Percentiles rank a stretch among this genome's conserved stretches.
These are phyloP conservation scores for Boletus insuetus DNA, from an alignment of 768 basidiomycete genomes.

Conservation along the genomic window DNA sequence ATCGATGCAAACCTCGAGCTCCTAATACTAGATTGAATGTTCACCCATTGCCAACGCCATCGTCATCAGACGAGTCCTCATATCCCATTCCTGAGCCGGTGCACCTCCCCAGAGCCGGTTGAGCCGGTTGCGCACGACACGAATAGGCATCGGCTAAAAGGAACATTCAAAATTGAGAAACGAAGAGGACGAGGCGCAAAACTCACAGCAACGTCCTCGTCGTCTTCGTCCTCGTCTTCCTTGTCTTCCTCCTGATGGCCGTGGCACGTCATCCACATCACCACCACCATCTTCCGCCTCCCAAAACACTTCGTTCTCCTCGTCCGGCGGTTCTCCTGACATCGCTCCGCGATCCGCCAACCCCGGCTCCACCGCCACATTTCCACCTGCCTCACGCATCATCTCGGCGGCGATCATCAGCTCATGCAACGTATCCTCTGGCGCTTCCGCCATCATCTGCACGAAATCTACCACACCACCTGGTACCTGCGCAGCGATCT, in stretches of 20 bases:
- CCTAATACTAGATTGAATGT: too few species aligned
- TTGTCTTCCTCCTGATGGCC: constrained; percentile 34
- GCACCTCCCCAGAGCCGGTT: constrained; percentile 56
- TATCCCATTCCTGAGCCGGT: constrained; percentile 6
- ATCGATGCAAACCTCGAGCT: too few species aligned
- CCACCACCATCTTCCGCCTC: constrained; percentile 23
- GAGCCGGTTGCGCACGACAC: constrained; percentile 55
- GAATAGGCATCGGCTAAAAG: constrained; percentile 54
- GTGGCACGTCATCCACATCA: constrained; percentile 20
- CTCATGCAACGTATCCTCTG: constrained; percentile 57
- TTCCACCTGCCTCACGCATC: constrained; percentile 32
- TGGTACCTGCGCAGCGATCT: constrained; percentile 54
- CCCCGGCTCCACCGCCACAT: constrained; percentile 25
- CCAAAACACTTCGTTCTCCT: constrained; percentile 23
- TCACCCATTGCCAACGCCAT: not conserved
- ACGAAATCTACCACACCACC: constrained; percentile 66
- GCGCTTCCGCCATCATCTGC: constrained; percentile 50
- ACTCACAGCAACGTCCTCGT: constrained; percentile 43
- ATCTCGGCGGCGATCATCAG: constrained; percentile 49
- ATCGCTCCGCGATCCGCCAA: constrained; percentile 27
- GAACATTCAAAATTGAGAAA: not conserved
- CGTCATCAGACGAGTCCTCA: constrained; percentile 24
- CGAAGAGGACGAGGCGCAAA: not conserved
- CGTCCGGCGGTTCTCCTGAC: constrained; percentile 48
- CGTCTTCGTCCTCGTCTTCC: constrained; percentile 18